Evolutionary conservation across 1,284 basidiomycete genomes (phyloP), one percentile per base, ranked within the genome.

Genomic region (Cryptococcus sp.): DNA sequence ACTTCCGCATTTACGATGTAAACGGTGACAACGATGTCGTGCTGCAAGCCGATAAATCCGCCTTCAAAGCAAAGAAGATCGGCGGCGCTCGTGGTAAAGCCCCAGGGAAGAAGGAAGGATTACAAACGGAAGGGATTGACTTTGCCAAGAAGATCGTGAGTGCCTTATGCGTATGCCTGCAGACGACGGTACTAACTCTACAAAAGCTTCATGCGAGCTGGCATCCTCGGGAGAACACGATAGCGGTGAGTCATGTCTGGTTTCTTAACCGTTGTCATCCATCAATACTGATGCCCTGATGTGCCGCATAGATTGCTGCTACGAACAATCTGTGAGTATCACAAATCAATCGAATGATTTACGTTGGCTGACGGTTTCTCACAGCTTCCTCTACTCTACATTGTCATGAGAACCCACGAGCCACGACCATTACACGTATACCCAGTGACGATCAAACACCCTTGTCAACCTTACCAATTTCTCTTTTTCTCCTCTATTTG

Each of bases 11-110:
- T 85, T 98, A 94, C 80, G 95, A 99, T 78, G 87, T 89, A 65
- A 92, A 97, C 63, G 88, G 89, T 45, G 81, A 88, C 69, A 89
- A 88, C 63, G 95, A 98, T 73, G 87, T 96, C 40, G 92, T 98
- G 16, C 80, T 99, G 57, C 96, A 99, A 80, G 96, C 96, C 5
- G 96, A 99, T 83, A 99, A 99, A 81, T 95, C 93, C 16, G 95
- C 95, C 5, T 99, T 99, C 84, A 99, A 99, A 81, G 92, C 92
- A 50, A 99, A 98, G 87, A 97, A 98, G 84, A 91, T 95, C 61
- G 91, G 82, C 4, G 89, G 88, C 0, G 88, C 89, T 13, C 81
- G 91, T 59, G 86, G 87, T 47, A 89, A 91, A 84, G 88, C 90
- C 69, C 84, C 86, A 48, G 86, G 87, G 49, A 75, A 80, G 72